Evolutionary conservation across 2,329 filamentous ascomycete genomes (phyloP).

Genomic region (Colletotrichum graminicola): DNA sequence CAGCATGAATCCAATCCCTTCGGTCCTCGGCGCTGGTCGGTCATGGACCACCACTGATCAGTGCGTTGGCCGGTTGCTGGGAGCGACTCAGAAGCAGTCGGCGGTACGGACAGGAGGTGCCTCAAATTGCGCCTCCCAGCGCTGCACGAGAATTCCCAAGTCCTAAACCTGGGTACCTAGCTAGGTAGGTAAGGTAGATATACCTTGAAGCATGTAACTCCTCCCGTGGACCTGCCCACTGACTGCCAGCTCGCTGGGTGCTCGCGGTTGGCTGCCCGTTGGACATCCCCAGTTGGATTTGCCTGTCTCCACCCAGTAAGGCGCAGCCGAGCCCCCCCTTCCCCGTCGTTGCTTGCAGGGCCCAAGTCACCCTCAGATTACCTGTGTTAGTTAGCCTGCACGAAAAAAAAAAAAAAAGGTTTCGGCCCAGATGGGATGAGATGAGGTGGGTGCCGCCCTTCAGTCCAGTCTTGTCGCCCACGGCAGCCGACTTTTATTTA

Average conservation of each 20-base stretch:
- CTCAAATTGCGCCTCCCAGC: background rate
- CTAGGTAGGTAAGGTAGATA: background rate
- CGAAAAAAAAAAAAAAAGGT: too few relatives aligned
- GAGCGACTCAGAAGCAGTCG: slow-evolving; percentile 4
- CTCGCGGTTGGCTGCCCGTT: slow-evolving; percentile 32
- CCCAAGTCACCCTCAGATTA: slow-evolving; percentile 27
- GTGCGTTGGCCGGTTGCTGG: slow-evolving; percentile 27
- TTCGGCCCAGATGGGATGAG: background rate
- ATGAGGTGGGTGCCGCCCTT: too few relatives aligned
- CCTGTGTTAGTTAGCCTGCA: slow-evolving; percentile 14
- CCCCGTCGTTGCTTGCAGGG: slow-evolving; percentile 19
- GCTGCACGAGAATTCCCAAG: background rate
- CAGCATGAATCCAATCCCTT: slow-evolving; percentile 12
- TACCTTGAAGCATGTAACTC: background rate
- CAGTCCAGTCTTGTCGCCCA: slow-evolving; percentile 1
- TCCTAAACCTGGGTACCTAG: background rate
- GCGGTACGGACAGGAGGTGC: slow-evolving; percentile 2
- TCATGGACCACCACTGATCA: slow-evolving; percentile 25
- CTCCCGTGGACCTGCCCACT: background rate
- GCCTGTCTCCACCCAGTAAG: slow-evolving; percentile 34
- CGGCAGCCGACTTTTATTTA: background rate
- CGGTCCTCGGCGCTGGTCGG: slow-evolving; percentile 21
- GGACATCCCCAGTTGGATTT: slow-evolving; percentile 17
- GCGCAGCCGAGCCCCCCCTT: slow-evolving; percentile 31
- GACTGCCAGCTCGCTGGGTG: slow-evolving; percentile 13